These are phyloP conservation scores for Pulicaria dysenterica DNA, from an alignment of 129 eudicot species.

Conservation along the genomic window DNA sequence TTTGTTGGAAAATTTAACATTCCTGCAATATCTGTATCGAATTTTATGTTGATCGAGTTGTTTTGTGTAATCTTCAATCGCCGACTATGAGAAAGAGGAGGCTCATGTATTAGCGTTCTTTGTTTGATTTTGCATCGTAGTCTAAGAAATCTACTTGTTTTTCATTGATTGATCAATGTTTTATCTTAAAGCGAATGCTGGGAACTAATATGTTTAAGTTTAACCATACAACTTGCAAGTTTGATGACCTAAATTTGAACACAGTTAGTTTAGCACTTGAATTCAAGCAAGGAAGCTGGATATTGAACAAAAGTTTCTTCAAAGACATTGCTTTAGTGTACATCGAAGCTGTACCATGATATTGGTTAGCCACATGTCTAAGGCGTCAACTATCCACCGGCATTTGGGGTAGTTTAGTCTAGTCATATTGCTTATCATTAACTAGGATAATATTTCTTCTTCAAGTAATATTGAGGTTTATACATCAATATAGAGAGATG, in stretches of 20 bases:
- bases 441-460: background rate
- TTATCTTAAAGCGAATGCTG: background rate
- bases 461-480: background rate
- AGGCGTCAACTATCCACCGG: slow-evolving; percentile 1
- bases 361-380: slow-evolving; percentile 11
- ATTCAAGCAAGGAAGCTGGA: slow-evolving; percentile 9
- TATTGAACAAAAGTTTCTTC: no score
- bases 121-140: background rate
- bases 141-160: background rate
- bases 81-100: slow-evolving; percentile 7
- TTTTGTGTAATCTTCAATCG: background rate
- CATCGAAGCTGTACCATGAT: background rate
- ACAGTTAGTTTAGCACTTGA: background rate
- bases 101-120: background rate
- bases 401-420: slow-evolving; percentile 20
- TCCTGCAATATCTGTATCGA: background rate
- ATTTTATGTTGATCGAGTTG: slow-evolving; percentile 10
- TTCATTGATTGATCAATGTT: slow-evolving; percentile 10
- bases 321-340: no score
- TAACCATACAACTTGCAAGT: slow-evolving; percentile 8
- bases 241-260: slow-evolving; percentile 6
- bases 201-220: background rate
- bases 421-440: background rate
- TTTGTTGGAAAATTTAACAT: background rate
- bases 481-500: background rate